Conservation (phyloP, 352 stramenopile genomes). For the Pythium phragmitis region DNA sequence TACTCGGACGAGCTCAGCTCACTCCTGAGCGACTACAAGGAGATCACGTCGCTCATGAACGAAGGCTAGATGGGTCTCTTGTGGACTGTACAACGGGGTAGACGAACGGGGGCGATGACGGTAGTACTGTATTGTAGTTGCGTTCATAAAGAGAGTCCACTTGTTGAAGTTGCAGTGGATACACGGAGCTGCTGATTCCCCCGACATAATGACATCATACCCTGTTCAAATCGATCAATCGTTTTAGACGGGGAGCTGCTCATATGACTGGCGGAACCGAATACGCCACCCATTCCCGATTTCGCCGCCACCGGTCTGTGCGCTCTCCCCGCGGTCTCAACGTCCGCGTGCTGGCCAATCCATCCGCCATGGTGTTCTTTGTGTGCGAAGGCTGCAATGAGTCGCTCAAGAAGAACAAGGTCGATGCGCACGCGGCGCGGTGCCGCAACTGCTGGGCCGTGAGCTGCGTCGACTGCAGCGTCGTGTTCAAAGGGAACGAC, state of each 20-base stretch:
- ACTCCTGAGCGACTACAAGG: conserved; percentile 72
- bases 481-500: conserved; percentile 88
- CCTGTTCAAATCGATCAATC: background rate
- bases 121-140: background rate
- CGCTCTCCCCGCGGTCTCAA: background rate
- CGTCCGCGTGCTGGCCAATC: background rate
- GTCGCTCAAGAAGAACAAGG: conserved; percentile 94
- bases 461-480: conserved; percentile 93
- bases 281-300: no score
- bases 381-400: conserved; percentile 89
- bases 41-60: conserved; percentile 68
- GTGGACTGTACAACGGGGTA: no score
- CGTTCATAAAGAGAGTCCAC: background rate
- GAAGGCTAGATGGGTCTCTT: conserved; percentile 35
- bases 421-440: conserved; percentile 85
- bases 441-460: conserved; percentile 89
- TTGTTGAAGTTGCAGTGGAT: background rate
- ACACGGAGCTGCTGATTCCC: background rate
- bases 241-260: background rate
- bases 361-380: conserved; percentile 75
- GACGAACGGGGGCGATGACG: background rate
- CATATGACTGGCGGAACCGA: no score
- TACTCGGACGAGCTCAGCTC: conserved; percentile 63
- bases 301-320: background rate
- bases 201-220: background rate